A percentile compares a stretch with the other conserved stretches of the same genome.
Evolutionary conservation across 305 asterid species (phyloP).

Genomic region (Solanum aculeatissimum): DNA sequence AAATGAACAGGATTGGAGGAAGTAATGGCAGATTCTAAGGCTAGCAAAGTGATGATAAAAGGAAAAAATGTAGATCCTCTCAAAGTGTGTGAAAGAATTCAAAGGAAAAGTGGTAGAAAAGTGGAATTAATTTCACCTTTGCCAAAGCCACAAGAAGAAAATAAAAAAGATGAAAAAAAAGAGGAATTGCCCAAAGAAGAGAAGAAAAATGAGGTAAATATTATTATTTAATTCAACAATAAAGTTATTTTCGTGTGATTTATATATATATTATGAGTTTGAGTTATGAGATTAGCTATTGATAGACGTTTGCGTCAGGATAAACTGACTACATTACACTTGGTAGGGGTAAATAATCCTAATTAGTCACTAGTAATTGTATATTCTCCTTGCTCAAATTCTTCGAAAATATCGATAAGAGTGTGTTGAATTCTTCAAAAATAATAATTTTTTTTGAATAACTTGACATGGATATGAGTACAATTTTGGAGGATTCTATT

Average conservation of each 20-base stretch:
- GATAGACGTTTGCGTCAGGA: not conserved
- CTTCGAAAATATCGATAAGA: too few species aligned
- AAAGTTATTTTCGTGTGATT: not conserved
- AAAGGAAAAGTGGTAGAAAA: constrained; percentile 40
- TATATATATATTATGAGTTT: not conserved
- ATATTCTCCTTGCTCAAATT: too few species aligned
- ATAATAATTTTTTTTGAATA: too few species aligned
- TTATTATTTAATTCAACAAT: not conserved
- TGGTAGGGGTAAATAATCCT: not conserved
- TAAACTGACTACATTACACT: not conserved
- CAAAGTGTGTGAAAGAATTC: constrained; percentile 44
- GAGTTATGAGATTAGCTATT: not conserved
- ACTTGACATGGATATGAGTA: too few species aligned
- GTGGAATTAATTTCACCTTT: constrained; percentile 46
- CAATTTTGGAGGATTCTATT: too few species aligned
- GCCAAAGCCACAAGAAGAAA: constrained; percentile 27
- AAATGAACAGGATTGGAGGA: constrained; percentile 46
- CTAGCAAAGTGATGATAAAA: constrained; percentile 56
- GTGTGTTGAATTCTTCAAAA: too few species aligned
- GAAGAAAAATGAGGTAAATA: constrained; percentile 48
- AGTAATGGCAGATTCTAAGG: constrained; percentile 45
- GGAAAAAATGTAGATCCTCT: constrained; percentile 41
- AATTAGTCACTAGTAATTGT: not conserved
- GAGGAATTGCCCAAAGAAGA: constrained; percentile 31
- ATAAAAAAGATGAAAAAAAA: constrained; percentile 8